A percentile compares a stretch with the other conserved stretches of the same genome.
phyloP scores from a whole-genome alignment of 768 basidiomycete genomes.

The Leucocoprinus sp. region DNA sequence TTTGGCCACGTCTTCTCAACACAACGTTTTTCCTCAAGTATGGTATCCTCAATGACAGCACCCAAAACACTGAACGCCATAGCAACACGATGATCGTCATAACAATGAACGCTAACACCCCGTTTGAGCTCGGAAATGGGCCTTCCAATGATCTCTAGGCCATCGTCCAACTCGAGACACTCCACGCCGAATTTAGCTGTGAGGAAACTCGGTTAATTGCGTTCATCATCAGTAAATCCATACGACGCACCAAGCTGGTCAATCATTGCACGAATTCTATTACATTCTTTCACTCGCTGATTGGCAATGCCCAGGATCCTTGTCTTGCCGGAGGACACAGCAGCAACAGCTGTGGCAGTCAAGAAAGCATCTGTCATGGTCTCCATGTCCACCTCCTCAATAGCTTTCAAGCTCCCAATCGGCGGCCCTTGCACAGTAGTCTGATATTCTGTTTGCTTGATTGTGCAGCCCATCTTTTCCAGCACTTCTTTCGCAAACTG shows the following conservation, averaged over 20 bases:
- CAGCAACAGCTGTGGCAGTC: slow-evolving; percentile 88
- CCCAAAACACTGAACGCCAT: slow-evolving; percentile 96
- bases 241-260: slow-evolving; percentile 75
- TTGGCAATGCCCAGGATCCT: slow-evolving; percentile 94
- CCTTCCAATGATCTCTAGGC: slow-evolving; percentile 82
- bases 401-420: slow-evolving; percentile 67
- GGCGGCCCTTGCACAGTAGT: slow-evolving; percentile 93
- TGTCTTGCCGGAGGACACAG: slow-evolving; percentile 65
- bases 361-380: slow-evolving; percentile 99
- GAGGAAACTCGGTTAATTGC: slow-evolving; percentile 2
- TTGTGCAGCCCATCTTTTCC: slow-evolving; percentile 90
- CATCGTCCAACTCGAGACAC: slow-evolving; percentile 88
- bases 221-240: slow-evolving; percentile 1
- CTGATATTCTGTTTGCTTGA: slow-evolving; percentile 78
- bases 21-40: slow-evolving; percentile 93
- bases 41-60: slow-evolving; percentile 60
- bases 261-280: slow-evolving; percentile 94
- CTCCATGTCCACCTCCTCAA: slow-evolving; percentile 93
- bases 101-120: slow-evolving; percentile 86
- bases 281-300: slow-evolving; percentile 97
- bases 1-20: slow-evolving; percentile 99
- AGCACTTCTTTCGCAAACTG: slow-evolving; percentile 89
- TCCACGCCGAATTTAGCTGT: slow-evolving; percentile 91
- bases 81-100: slow-evolving; percentile 97
- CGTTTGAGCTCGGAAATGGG: slow-evolving; percentile 52